Conservation (phyloP, 2,329 filamentous ascomycete species). For the Paecilomyces sp. region DNA sequence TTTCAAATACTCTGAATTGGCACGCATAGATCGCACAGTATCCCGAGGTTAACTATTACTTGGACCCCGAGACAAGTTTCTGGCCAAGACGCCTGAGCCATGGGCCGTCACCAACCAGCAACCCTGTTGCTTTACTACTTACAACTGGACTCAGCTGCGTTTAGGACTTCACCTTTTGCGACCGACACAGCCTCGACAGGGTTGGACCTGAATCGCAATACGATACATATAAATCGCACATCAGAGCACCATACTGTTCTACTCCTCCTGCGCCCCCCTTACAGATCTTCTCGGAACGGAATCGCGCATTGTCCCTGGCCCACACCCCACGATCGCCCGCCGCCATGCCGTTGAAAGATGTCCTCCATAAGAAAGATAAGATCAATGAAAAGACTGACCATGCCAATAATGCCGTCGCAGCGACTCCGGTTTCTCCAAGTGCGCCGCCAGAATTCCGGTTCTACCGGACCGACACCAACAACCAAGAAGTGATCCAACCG, state of each 20-base stretch:
- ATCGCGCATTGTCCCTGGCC: background rate
- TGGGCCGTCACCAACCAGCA: background rate
- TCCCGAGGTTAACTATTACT: background rate
- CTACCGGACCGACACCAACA: constrained; percentile 73
- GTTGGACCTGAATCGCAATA: background rate
- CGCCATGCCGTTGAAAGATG: constrained; percentile 53
- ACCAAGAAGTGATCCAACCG: constrained; percentile 70
- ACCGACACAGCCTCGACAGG: constrained; percentile 1
- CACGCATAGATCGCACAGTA: background rate
- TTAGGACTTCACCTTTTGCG: background rate
- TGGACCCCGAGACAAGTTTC: background rate
- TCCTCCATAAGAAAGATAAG: constrained; percentile 58
- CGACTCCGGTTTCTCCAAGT: constrained; percentile 19
- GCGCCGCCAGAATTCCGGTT: constrained; percentile 67
- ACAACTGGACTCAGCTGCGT: background rate
- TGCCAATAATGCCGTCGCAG: constrained; percentile 21
- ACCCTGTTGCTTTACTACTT: background rate
- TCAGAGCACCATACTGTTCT: background rate
- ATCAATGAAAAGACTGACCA: constrained; percentile 25
- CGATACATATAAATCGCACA: background rate
- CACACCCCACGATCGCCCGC: constrained; percentile 1
- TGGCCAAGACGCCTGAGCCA: background rate
- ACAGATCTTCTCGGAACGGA: background rate
- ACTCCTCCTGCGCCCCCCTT: background rate
- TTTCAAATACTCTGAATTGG: background rate